A percentile compares a stretch with the other conserved stretches of the same genome.
Conservation (phyloP, 306 rosid species). For the Cicer bijugum region DNA sequence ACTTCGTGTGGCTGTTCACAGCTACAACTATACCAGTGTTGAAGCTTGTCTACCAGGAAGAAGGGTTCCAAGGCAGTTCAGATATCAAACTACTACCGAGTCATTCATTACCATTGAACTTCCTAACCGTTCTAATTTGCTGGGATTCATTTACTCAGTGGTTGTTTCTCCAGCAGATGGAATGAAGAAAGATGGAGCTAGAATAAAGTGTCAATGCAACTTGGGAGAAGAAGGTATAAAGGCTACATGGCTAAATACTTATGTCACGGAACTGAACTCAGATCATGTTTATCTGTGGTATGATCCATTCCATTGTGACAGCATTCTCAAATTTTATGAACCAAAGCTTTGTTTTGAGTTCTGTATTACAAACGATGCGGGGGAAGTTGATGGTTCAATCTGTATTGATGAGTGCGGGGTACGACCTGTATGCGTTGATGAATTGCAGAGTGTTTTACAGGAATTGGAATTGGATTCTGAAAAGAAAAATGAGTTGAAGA, state of each 20-base stretch:
- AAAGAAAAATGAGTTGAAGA: background rate
- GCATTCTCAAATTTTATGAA: conserved; percentile 14
- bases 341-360: conserved; percentile 33
- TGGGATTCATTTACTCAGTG: conserved; percentile 38
- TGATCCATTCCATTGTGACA: conserved; percentile 45
- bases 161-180: conserved; percentile 40
- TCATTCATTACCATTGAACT: conserved; percentile 2
- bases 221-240: conserved; percentile 10
- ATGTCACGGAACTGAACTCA: conserved; percentile 1
- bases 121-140: background rate
- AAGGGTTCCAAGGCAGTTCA: background rate
- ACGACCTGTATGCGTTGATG: background rate
- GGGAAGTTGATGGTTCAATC: conserved; percentile 15
- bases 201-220: conserved; percentile 7
- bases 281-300: conserved; percentile 49
- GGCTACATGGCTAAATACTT: background rate
- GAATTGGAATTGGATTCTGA: background rate
- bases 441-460: background rate
- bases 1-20: background rate
- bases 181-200: background rate
- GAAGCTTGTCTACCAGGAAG: conserved; percentile 20
- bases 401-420: conserved; percentile 38
- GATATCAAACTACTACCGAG: background rate
- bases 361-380: background rate
- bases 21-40: conserved; percentile 19